Conservation (phyloP, 2,329 filamentous ascomycete genomes). For the Ambrosiella cleistominuta region DNA sequence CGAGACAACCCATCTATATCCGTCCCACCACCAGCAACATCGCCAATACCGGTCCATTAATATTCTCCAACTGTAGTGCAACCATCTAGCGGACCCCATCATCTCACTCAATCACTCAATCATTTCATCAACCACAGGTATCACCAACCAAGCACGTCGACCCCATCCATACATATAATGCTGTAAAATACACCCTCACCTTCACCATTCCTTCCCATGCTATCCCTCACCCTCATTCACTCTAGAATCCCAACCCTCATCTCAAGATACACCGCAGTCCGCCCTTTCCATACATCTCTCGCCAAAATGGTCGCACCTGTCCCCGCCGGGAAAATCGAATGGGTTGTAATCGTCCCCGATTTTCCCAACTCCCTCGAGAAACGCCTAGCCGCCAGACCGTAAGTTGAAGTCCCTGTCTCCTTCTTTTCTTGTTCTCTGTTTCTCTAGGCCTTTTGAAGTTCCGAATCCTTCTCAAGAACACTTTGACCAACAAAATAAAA, state of each 20-base stretch:
- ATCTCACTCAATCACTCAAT: neutral
- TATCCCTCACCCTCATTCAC: neutral
- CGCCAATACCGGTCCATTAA: neutral
- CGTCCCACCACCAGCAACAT: neutral
- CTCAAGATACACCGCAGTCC: too few relatives aligned
- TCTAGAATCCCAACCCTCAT: neutral
- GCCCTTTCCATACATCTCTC: neutral
- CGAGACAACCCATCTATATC: neutral
- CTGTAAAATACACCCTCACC: neutral
- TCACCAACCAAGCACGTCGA: neutral
- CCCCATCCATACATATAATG: neutral
- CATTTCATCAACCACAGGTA: neutral
- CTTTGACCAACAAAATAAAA: neutral
- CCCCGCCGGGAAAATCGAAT: slow-evolving; percentile 34
- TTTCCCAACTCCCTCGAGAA: slow-evolving; percentile 41
- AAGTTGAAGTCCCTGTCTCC: slow-evolving; percentile 17
- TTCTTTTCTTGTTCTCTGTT: neutral
- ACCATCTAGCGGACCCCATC: neutral
- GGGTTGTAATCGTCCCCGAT: slow-evolving; percentile 53
- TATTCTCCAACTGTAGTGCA: neutral
- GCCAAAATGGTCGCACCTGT: slow-evolving; percentile 18
- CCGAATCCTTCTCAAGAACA: neutral
- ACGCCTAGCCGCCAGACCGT: slow-evolving; percentile 43
- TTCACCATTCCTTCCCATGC: neutral
- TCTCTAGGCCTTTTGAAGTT: neutral